phyloP scores from a whole-genome alignment of 2,329 filamentous ascomycete species.

The Thermomyces lanuginosus region DNA sequence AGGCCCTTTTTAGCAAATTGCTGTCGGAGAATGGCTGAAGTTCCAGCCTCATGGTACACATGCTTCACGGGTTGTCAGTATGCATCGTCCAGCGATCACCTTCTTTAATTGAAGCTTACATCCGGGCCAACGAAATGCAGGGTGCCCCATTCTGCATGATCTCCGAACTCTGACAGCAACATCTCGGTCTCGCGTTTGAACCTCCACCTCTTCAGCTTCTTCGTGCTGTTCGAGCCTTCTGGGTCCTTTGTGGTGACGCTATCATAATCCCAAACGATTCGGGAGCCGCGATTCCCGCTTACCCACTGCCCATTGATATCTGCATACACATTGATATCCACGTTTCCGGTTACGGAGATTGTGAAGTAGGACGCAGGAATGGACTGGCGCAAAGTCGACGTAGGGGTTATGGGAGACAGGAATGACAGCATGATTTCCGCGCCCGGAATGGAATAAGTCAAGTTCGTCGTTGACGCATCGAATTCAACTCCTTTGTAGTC shows the following conservation, averaged over 20 bases:
- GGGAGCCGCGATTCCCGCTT: slow-evolving; percentile 53
- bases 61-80: slow-evolving; percentile 30
- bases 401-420: slow-evolving; percentile 64
- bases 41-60: slow-evolving; percentile 54
- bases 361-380: slow-evolving; percentile 70
- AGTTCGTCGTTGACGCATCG: slow-evolving; percentile 54
- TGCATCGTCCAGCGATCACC: neutral
- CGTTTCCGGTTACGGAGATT: slow-evolving; percentile 50
- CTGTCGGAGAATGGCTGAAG: slow-evolving; percentile 47
- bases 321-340: slow-evolving; percentile 46
- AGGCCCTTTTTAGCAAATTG: slow-evolving; percentile 52
- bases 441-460: slow-evolving; percentile 45
- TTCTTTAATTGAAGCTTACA: slow-evolving; percentile 15
- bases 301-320: slow-evolving; percentile 68
- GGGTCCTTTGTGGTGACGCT: slow-evolving; percentile 22
- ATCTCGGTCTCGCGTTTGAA: slow-evolving; percentile 37
- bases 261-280: slow-evolving; percentile 53
- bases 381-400: slow-evolving; percentile 62
- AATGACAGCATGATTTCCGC: slow-evolving; percentile 45
- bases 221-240: slow-evolving; percentile 14
- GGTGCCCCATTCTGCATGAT: slow-evolving; percentile 71
- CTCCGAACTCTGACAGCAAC: slow-evolving; percentile 56
- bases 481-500: slow-evolving; percentile 46
- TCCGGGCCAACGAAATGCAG: slow-evolving; percentile 59
- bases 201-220: slow-evolving; percentile 27